Base-by-base conservation (phyloP, 257 asterid species). In the Nicotiana benthamiana region DNA sequence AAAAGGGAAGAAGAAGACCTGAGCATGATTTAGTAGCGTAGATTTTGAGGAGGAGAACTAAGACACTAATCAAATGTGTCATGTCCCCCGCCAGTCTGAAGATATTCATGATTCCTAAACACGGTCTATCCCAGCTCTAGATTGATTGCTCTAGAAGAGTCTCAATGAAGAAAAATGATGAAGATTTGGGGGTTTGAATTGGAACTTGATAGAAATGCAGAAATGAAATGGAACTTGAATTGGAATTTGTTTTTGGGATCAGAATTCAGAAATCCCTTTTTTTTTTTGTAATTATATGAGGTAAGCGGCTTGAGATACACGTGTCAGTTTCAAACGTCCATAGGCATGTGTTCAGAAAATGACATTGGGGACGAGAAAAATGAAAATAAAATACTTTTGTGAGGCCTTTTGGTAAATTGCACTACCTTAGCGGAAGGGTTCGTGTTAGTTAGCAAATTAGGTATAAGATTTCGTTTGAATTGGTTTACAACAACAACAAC, bases 21-120 rank as follows among this genome's bases (percentile, higher is more conserved):
- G 99, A 89, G 87, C 99, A 95, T 72, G 99, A 92, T 91, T 92
- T 95, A 76, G 98, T 93, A 57, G 97, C 93, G 34, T 95, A 93
- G 57, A 95, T 92, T 90, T 95, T 95, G 79, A 93, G 97, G 26
- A 93, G 97, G 60, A 95, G 96, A n/a, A 95, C 93, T 79, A 93
- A 79, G 83, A 95, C 84, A 77, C 99, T 95, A 61, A 93, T 84
- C 91, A 95, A 89, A 86, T 93, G 99, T 80, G 94, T 91, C 99
- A 93, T 92, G 80, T 95, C 99, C n/a, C 99, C 98, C 40, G 94
- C 90, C 59, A 95, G 90, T 89, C 98, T 89, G 87, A 95, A 95
- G 57, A 90, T 82, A 84, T 95, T 95, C 99, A 95, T 95, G 80
- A 85, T 63, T 70, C 72, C 32, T 27, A 59, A 61, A 27, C 59